Conservation (phyloP, 2,329 filamentous ascomycete species). For the Corynespora cassiicola region DNA sequence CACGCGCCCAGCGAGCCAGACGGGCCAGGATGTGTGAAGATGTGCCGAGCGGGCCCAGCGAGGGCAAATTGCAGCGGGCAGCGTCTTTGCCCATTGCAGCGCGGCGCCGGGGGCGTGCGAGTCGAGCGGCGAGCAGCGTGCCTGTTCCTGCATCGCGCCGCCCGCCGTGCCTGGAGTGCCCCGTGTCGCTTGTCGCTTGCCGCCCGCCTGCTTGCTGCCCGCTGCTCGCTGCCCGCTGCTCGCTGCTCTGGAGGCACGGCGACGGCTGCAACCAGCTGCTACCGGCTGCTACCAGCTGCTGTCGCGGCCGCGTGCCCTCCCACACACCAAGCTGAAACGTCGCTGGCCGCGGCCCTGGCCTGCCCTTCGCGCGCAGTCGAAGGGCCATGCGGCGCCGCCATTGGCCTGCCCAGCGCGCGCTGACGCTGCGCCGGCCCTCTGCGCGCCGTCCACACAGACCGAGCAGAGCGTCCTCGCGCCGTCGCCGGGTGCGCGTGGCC, state of each 20-base stretch:
- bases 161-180: neutral
- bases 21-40: slow-evolving; percentile 14
- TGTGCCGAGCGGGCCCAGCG: slow-evolving; percentile 5
- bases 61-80: slow-evolving; percentile 7
- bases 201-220: no score
- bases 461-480: no score
- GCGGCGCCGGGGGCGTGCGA: no score
- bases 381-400: neutral
- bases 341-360: slow-evolving; percentile 4
- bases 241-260: neutral
- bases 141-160: neutral
- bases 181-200: no score
- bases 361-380: slow-evolving; percentile 11
- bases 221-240: neutral
- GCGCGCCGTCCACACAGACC: no score
- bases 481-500: no score
- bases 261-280: neutral
- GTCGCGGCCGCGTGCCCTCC: no score
- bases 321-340: slow-evolving; percentile 20
- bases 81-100: slow-evolving; percentile 14
- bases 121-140: no score
- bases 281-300: no score
- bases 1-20: slow-evolving; percentile 6
- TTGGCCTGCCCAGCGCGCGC: no score
- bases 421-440: no score